phyloP scores from a whole-genome alignment of 768 basidiomycete species.

The Lentinula lateritia region DNA sequence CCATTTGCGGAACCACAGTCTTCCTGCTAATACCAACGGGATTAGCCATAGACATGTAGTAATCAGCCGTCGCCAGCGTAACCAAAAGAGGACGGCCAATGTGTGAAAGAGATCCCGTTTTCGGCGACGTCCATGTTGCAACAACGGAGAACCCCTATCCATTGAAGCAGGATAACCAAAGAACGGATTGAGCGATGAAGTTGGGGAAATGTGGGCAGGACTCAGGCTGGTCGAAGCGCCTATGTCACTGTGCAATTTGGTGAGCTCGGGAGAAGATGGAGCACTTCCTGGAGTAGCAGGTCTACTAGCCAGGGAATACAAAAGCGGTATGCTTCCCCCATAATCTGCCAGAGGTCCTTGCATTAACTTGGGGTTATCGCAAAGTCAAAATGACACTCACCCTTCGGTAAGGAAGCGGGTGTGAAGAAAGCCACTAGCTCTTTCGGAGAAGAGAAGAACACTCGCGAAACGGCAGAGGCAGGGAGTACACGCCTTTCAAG shows the following conservation, averaged over 20 bases:
- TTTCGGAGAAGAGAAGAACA: slow-evolving; percentile 58
- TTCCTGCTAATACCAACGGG: slow-evolving; percentile 21
- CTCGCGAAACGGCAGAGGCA: slow-evolving; percentile 47
- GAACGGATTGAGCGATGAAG: slow-evolving; percentile 65
- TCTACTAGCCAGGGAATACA: slow-evolving; percentile 40
- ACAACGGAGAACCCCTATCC: slow-evolving; percentile 26
- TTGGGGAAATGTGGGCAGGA: slow-evolving; percentile 38
- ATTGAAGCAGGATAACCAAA: slow-evolving; percentile 61
- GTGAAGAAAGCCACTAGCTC: slow-evolving; percentile 55
- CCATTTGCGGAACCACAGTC: slow-evolving; percentile 19
- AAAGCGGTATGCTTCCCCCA: slow-evolving; percentile 53
- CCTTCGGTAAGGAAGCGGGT: slow-evolving; percentile 49
- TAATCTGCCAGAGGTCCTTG: slow-evolving; percentile 44
- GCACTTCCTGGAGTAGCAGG: slow-evolving; percentile 30
- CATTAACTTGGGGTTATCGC: slow-evolving; percentile 14
- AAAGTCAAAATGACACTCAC: slow-evolving; percentile 25
- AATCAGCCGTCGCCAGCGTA: slow-evolving; percentile 48
- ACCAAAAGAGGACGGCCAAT: slow-evolving; percentile 59
- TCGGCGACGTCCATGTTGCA: slow-evolving; percentile 59
- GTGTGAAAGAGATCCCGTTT: slow-evolving; percentile 65
- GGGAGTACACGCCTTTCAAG: slow-evolving; percentile 55
- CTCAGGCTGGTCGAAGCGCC: neutral
- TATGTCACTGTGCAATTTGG: neutral
- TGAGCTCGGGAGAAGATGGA: neutral
- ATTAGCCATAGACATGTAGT: slow-evolving; percentile 27